These are phyloP conservation scores for Starmerella sirachaensis DNA, from an alignment of 805 yeast genomes.

Conservation along the genomic window DNA sequence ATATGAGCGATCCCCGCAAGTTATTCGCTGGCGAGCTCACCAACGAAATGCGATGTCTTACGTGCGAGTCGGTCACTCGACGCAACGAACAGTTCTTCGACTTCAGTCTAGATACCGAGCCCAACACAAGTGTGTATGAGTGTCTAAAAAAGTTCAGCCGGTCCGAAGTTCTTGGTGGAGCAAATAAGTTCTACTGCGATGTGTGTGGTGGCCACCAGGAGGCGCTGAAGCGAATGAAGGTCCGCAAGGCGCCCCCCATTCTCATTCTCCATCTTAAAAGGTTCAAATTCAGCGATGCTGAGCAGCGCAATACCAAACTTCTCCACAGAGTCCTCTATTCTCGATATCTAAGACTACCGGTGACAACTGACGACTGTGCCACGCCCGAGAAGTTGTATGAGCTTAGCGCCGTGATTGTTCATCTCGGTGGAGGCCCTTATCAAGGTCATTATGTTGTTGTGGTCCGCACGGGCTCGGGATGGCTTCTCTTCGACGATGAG, in stretches of 20 bases:
- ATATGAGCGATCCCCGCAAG: slow-evolving; percentile 35
- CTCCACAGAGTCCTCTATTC: slow-evolving; percentile 81
- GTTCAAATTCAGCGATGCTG: slow-evolving; percentile 78
- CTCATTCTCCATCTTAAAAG: slow-evolving; percentile 79
- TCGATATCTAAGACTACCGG: slow-evolving; percentile 50
- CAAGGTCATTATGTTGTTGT: slow-evolving; percentile 92
- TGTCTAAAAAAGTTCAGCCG: slow-evolving; percentile 73
- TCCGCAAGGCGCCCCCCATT: slow-evolving; percentile 64
- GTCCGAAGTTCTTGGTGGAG: slow-evolving; percentile 71
- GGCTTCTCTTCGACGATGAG: slow-evolving; percentile 93
- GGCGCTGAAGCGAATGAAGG: slow-evolving; percentile 78
- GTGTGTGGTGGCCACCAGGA: slow-evolving; percentile 82
- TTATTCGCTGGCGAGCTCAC: slow-evolving; percentile 77
- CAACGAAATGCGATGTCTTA: slow-evolving; percentile 77
- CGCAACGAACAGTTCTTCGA: slow-evolving; percentile 82
- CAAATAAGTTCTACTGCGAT: slow-evolving; percentile 89
- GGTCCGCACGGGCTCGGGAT: slow-evolving; percentile 67
- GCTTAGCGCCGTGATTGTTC: slow-evolving; percentile 76
- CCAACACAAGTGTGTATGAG: slow-evolving; percentile 60
- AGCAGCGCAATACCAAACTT: slow-evolving; percentile 70
- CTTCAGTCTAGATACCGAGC: slow-evolving; percentile 70
- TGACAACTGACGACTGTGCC: slow-evolving; percentile 45
- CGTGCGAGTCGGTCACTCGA: slow-evolving; percentile 72
- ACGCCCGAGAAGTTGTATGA: slow-evolving; percentile 57
- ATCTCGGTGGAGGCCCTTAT: slow-evolving; percentile 94